Base-by-base conservation (phyloP, 352 stramenopile species). In the Globisporangium nunn region DNA sequence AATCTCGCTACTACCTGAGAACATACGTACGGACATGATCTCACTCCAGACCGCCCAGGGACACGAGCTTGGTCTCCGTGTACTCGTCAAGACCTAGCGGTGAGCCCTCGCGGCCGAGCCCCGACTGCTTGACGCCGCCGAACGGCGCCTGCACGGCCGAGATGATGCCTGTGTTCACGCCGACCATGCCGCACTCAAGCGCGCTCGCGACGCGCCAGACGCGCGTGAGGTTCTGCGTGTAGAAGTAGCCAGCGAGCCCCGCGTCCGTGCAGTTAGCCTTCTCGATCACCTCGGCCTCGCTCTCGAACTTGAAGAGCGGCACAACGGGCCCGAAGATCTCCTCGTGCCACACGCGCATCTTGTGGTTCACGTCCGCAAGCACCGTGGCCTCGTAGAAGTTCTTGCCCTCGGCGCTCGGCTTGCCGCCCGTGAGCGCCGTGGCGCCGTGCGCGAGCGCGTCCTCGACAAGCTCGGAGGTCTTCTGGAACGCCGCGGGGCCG, bases 301-400 rank as follows among this genome's bases (percentile, higher is more conserved):
- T 94, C 28, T 85, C 68, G 72, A 99, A 99, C 45, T 79, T 86
- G 51, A 88, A 88, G 11, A 99, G 74, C 39, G 92, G 76, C 23
- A 96, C 89, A 49, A 99, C 74, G 3, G 97, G 97, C 6, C 96
- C 97, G 71, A 99, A 99, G 28, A 91, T 98, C 77, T 99, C 96
- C 63, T 97, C 73, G 52, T 71, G 75, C 70, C 95, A 87, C 11
- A 97, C 74, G 37, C 71, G 75, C 82, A 99, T 98, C 14, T 82
- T 68, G 11, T 81, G 72, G 31, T 88, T 68, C 8, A 95, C 73
- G 51, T 91, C 71, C 17, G 75, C 82, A 17, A 99, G 64, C 45
- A 99, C 83, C 0, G 96, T 99, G 2, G 97, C 91, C 57, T 91
- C 68, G 77, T 96, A 99, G 75, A 93, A 99, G 61, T 97, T 94